Percentiles rank a stretch among this genome's conserved stretches.
Conservation (phyloP, 306 rosid species). For the Castanospermum australe region DNA sequence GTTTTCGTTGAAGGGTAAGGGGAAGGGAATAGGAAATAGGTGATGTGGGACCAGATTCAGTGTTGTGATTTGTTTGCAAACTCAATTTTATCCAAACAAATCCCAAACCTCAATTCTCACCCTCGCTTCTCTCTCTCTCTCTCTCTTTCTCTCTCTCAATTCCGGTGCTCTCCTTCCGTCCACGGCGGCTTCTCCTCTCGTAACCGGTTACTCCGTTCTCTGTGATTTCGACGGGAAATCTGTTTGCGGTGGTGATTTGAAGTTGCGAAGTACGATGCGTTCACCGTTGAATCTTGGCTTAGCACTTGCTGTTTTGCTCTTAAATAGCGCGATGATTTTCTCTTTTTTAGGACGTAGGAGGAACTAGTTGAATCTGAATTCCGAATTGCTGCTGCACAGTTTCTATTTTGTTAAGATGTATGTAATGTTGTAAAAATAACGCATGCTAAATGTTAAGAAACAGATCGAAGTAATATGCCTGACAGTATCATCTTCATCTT, state of each 20-base stretch:
- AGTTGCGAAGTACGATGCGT: neutral
- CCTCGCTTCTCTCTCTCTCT: too few species aligned
- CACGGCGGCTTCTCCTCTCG: neutral
- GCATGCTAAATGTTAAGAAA: neutral
- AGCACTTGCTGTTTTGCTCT: too few species aligned
- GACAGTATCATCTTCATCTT: neutral
- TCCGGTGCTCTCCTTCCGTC: neutral
- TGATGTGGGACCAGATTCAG: slow-evolving; percentile 35
- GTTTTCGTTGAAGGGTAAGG: neutral
- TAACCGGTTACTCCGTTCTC: slow-evolving; percentile 25
- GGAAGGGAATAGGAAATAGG: neutral
- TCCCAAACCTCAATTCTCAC: neutral
- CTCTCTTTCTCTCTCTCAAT: slow-evolving; percentile 13
- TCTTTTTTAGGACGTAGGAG: too few species aligned
- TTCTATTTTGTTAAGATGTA: neutral
- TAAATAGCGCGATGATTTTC: too few species aligned
- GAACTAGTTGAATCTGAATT: slow-evolving; percentile 1
- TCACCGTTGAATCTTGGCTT: too few species aligned
- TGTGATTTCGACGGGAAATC: neutral
- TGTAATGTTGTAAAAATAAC: neutral
- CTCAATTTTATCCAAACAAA: neutral
- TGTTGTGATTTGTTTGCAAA: too few species aligned
- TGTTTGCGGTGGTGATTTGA: too few species aligned
- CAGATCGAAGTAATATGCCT: neutral
- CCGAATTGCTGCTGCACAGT: neutral